Conservation (phyloP, 441 rosid genomes). For the Isatis lusitanica region DNA sequence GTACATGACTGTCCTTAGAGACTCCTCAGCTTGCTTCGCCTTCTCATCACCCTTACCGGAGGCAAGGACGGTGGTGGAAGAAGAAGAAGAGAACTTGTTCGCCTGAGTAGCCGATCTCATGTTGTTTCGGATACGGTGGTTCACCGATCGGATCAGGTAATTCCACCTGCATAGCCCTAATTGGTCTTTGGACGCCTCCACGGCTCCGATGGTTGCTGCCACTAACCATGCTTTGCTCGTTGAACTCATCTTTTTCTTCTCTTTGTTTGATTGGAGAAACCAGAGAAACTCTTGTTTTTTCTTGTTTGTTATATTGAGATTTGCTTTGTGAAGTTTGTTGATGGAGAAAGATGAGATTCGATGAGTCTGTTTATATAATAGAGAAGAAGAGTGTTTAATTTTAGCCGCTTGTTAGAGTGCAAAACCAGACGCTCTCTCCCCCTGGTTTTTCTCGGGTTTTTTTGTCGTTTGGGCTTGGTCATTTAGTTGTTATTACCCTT, state of each 20-base stretch:
- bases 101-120: conserved; percentile 38
- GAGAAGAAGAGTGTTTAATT: not conserved
- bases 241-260: conserved; percentile 24
- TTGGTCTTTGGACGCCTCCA: conserved; percentile 35
- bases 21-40: conserved; percentile 60
- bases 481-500: not conserved
- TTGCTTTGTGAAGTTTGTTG: not conserved
- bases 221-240: conserved; percentile 34
- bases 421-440: conserved; percentile 2
- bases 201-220: conserved; percentile 34
- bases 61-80: conserved; percentile 7
- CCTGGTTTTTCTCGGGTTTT: not conserved
- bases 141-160: conserved; percentile 39
- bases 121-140: conserved; percentile 41
- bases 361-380: not conserved
- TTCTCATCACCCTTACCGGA: conserved; percentile 27
- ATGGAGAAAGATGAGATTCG: not conserved
- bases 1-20: conserved; percentile 71
- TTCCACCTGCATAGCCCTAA: conserved; percentile 57
- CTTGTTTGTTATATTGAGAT: not conserved
- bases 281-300: not conserved
- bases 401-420: conserved; percentile 6
- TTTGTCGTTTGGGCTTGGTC: not conserved
- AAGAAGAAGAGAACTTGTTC: conserved; percentile 34
- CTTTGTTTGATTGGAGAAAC: not conserved